These are phyloP conservation scores for Ustilago loliicola DNA, from an alignment of 1,284 basidiomycete species.

Conservation along the genomic window DNA sequence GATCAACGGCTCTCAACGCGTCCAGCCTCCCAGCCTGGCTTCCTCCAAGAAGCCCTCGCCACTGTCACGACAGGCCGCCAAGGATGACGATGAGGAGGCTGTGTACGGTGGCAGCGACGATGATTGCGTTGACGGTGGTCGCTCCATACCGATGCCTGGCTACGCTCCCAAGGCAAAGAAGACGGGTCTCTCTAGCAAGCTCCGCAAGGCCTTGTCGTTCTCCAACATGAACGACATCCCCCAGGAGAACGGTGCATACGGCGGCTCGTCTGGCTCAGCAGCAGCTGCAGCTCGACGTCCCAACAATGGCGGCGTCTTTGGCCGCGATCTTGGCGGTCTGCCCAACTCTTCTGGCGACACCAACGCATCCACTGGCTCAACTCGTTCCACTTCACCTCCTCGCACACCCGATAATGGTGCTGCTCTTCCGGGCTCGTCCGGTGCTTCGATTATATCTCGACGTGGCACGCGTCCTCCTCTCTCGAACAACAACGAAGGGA, in stretches of 20 bases:
- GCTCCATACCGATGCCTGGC: constrained; percentile 57
- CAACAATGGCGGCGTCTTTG: constrained; percentile 22
- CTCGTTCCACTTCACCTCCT: constrained; percentile 63
- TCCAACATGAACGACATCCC: constrained; percentile 60
- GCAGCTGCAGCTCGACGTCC: constrained; percentile 24
- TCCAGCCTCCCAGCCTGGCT: constrained; percentile 17
- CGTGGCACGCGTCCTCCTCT: constrained; percentile 60
- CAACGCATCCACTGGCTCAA: constrained; percentile 63
- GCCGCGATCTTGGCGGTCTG: constrained; percentile 39
- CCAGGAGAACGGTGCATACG: constrained; percentile 24
- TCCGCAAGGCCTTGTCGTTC: constrained; percentile 63
- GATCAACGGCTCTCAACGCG: constrained; percentile 32
- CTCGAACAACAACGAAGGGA: constrained; percentile 51
- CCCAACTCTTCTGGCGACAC: constrained; percentile 58
- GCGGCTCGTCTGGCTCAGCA: constrained; percentile 3
- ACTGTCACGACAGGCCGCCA: constrained; percentile 51
- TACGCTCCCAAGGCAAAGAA: constrained; percentile 54
- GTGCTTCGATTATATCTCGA: constrained; percentile 63
- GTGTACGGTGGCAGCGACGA: constrained; percentile 63
- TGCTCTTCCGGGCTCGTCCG: constrained; percentile 53
- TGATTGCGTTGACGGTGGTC: constrained; percentile 52
- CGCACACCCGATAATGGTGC: constrained; percentile 62
- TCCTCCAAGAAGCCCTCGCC: constrained; percentile 62
- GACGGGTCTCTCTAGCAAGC: constrained; percentile 61
- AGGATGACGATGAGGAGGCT: constrained; percentile 59